Percentiles rank a stretch among this genome's conserved stretches.
These are phyloP conservation scores for Nitzschia putrida DNA, from an alignment of 108 stramenopile species.

Conservation along the genomic window DNA sequence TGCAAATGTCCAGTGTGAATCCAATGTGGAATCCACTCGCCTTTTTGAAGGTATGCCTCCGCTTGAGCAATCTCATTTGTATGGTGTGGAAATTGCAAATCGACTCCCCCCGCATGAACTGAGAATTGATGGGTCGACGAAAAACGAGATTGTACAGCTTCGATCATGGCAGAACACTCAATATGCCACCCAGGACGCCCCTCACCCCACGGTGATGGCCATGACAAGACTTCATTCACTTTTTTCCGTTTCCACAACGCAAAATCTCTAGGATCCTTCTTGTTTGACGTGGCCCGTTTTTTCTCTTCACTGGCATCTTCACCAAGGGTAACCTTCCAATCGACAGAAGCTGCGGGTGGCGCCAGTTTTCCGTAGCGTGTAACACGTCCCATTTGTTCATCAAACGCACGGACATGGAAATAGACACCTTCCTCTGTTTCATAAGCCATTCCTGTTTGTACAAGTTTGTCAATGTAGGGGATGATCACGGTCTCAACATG, in stretches of 20 bases:
- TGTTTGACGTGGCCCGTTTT: conserved; percentile 31
- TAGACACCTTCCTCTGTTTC: conserved; percentile 81
- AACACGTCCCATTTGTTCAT: conserved; percentile 40
- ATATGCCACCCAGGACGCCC: conserved; percentile 99
- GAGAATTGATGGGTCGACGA: conserved; percentile 50
- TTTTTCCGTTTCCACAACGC: conserved; percentile 94
- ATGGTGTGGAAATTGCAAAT: conserved; percentile 99
- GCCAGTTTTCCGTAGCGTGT: conserved; percentile 91
- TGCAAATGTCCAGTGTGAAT: conserved; percentile 97
- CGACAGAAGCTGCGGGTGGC: conserved; percentile 62
- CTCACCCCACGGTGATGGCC: conserved; percentile 90
- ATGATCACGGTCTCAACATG: conserved; percentile 85
- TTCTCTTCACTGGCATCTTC: neutral
- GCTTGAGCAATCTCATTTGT: conserved; percentile 99
- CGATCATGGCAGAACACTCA: conserved; percentile 96
- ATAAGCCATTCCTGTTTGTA: conserved; percentile 88
- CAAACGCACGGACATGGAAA: conserved; percentile 87
- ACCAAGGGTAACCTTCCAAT: conserved; percentile 35
- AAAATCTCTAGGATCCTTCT: conserved; percentile 93
- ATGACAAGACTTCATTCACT: conserved; percentile 55
- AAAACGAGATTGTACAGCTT: conserved; percentile 39
- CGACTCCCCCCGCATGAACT: conserved; percentile 93
- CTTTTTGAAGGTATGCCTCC: conserved; percentile 55
- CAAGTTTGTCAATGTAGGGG: conserved; percentile 77
- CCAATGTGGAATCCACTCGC: conserved; percentile 96